These are phyloP conservation scores for Bonia amplexicaulis DNA, from an alignment of 176 grass and related monocot genomes.

Conservation along the genomic window DNA sequence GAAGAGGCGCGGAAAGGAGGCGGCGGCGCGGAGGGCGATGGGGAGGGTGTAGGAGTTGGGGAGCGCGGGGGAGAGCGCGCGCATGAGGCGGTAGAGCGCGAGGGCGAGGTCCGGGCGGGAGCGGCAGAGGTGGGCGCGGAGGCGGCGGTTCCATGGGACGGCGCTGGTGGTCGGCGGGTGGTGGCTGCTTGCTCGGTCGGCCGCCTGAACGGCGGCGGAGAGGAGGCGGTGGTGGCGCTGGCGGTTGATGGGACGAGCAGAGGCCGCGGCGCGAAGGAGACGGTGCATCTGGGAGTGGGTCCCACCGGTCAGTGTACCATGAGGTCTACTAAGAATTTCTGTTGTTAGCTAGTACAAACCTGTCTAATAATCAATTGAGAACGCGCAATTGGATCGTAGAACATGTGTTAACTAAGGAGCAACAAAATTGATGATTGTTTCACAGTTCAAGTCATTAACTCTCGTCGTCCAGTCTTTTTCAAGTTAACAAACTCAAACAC, in stretches of 20 bases:
- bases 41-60: constrained; percentile 65
- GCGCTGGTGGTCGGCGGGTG: constrained; percentile 11
- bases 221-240: background rate
- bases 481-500: background rate
- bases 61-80: constrained; percentile 29
- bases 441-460: background rate
- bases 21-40: constrained; percentile 36
- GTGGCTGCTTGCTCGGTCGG: background rate
- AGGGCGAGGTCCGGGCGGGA: constrained; percentile 22
- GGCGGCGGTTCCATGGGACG: constrained; percentile 46
- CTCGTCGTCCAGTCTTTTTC: background rate
- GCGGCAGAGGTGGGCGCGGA: constrained; percentile 36
- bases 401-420: background rate
- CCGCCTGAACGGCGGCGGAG: background rate
- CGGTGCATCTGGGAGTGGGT: background rate
- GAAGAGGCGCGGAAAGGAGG: background rate
- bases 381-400: background rate
- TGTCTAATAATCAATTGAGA: background rate
- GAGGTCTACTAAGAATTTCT: background rate
- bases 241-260: background rate
- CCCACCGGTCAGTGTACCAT: background rate
- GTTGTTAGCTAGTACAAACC: background rate
- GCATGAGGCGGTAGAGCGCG: constrained; percentile 48
- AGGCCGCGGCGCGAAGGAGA: background rate
- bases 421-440: background rate